Base-by-base conservation (phyloP, 2,329 filamentous ascomycete genomes). In the Clonostachys rosea region DNA sequence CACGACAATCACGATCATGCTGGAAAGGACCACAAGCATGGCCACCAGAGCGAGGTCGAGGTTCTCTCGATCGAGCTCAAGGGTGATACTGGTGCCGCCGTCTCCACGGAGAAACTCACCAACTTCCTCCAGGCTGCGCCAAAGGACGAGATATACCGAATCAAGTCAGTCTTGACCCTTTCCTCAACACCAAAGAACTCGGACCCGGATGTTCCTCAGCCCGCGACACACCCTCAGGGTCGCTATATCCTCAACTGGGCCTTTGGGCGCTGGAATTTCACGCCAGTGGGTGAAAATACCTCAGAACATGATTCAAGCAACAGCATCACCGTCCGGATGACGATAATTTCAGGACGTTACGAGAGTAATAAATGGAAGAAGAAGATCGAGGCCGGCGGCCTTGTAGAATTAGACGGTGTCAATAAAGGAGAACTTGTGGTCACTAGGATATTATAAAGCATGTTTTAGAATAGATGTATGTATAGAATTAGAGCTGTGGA, bases 241-340 rank as follows among this genome's bases (percentile, higher is more conserved):
- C 76, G 88, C 47, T 96, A 94, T 62, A 96, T 99, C 41, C 78
- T 99, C 50, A 99, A 99, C 65, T 99, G 94, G 94, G 94, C 94
- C 0, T 99, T 99, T 68, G 91, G 91, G 1, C 79, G 94, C 33
- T 99, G 94, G 92, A 95, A 84, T 0, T 96, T 92, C 60, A 95
- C 91, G 2, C 75, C 80, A 5, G 59, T 77, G 5, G 59, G 63
- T 0, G 61, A 63, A 8, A 59, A 60, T 2, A 60, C 62, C 2
- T 60, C 59, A 10, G 78, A 84, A 62, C 78, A 83, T 60, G 63
- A 73, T 53, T 75, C 81, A 35, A 78, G 78, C 57, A 67, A 73
- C 35, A 70, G 85, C 42, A 65, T 74, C 2, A 67, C 75, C 14
- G 64, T 90, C 53, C 75, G 87, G 46, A 86, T 91, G 81, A 91